Evolutionary conservation across 805 yeast genomes (phyloP).

Genomic region (Danielia oregonensis): DNA sequence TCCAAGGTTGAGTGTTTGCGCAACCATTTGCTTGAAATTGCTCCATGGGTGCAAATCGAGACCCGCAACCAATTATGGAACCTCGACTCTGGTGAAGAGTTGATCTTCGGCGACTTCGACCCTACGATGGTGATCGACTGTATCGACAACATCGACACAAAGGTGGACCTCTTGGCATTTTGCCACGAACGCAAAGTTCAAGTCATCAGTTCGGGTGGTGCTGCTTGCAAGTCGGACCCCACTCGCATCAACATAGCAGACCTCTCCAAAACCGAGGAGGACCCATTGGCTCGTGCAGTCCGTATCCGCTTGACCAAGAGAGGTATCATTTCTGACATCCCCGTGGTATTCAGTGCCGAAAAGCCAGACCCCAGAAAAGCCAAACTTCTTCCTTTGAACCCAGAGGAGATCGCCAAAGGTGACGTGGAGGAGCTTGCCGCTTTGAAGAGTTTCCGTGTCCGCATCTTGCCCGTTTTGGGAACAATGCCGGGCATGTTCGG

Average conservation of each 20-base stretch:
- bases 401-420: constrained; percentile 76
- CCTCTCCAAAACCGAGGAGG: constrained; percentile 87
- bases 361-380: constrained; percentile 97
- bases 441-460: constrained; percentile 82
- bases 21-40: constrained; percentile 62
- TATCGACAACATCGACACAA: constrained; percentile 96
- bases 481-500: constrained; percentile 98
- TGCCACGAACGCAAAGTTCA: constrained; percentile 58
- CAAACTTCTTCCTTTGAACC: constrained; percentile 75
- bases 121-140: constrained; percentile 90
- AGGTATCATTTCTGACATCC: constrained; percentile 73
- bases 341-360: constrained; percentile 90
- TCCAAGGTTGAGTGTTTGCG: constrained; percentile 82
- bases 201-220: constrained; percentile 94
- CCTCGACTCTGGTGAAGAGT: constrained; percentile 56
- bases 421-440: constrained; percentile 85
- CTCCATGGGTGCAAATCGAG: constrained; percentile 93
- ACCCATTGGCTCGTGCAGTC: constrained; percentile 83
- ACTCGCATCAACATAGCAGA: constrained; percentile 88
- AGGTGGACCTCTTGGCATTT: constrained; percentile 80
- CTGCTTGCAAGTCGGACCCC: constrained; percentile 95
- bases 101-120: constrained; percentile 45
- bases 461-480: constrained; percentile 93
- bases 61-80: constrained; percentile 77
- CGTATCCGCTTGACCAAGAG: constrained; percentile 77